Evolutionary conservation across 2,329 filamentous ascomycete genomes (phyloP).

Genomic region (Stemphylium lycopersici): DNA sequence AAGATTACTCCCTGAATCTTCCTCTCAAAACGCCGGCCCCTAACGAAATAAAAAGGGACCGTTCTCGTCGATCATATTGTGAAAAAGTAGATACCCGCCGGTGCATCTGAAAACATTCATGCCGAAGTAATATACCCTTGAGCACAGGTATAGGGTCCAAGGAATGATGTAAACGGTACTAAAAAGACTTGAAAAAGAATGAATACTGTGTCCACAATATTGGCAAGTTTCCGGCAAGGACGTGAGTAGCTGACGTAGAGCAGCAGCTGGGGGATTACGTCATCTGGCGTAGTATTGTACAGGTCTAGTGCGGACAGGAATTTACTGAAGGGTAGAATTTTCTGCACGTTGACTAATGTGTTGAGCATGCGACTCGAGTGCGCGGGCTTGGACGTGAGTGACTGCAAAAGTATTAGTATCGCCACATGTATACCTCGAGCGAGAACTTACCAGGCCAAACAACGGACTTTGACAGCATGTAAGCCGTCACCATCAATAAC

Average conservation of each 20-base stretch:
- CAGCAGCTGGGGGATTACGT: neutral
- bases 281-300: slow-evolving; percentile 25
- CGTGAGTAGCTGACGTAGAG: neutral
- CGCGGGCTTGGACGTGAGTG: slow-evolving; percentile 71
- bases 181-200: neutral
- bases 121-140: neutral
- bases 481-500: slow-evolving; percentile 81
- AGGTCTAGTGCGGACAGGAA: slow-evolving; percentile 16
- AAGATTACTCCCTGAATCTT: neutral
- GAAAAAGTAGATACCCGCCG: neutral
- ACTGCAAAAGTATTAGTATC: slow-evolving; percentile 54
- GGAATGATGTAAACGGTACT: slow-evolving; percentile 8
- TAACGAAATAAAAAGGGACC: neutral
- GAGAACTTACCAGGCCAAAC: slow-evolving; percentile 83
- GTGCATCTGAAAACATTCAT: neutral
- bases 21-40: neutral
- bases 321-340: slow-evolving; percentile 49
- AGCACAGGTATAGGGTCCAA: neutral
- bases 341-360: slow-evolving; percentile 68
- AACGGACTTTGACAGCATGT: slow-evolving; percentile 84
- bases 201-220: neutral
- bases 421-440: neutral
- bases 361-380: slow-evolving; percentile 67
- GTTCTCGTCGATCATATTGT: neutral
- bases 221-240: neutral